Percentiles rank a stretch among this genome's conserved stretches.
These are phyloP conservation scores for Glycine latifolia DNA, from an alignment of 306 rosid genomes.

Conservation along the genomic window DNA sequence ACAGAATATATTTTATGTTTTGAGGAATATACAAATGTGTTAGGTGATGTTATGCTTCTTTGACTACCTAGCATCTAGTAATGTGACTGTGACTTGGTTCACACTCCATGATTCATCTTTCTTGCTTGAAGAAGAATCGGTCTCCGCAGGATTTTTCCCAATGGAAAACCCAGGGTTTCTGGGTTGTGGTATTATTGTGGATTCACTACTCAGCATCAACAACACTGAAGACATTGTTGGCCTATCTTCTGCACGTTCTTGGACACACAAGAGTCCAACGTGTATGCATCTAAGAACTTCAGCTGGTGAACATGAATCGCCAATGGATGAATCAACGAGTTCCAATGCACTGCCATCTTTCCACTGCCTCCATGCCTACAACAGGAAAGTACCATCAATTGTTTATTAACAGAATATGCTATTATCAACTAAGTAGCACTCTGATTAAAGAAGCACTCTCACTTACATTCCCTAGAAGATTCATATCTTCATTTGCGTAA, in stretches of 20 bases:
- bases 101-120: slow-evolving; percentile 67
- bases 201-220: slow-evolving; percentile 76
- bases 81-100: slow-evolving; percentile 80
- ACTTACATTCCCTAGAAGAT: slow-evolving; percentile 70
- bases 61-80: slow-evolving; percentile 69
- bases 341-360: slow-evolving; percentile 65
- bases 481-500: slow-evolving; percentile 57
- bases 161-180: slow-evolving; percentile 74
- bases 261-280: slow-evolving; percentile 66
- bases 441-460: background rate
- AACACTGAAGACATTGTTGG: slow-evolving; percentile 67
- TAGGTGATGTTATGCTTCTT: slow-evolving; percentile 22
- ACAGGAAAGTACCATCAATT: slow-evolving; percentile 36
- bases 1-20: slow-evolving; percentile 7
- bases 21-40: slow-evolving; percentile 39
- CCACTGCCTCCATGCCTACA: slow-evolving; percentile 81
- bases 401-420: slow-evolving; percentile 32
- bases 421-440: slow-evolving; percentile 26
- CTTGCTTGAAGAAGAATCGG: slow-evolving; percentile 69
- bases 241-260: slow-evolving; percentile 67
- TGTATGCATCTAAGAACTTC: slow-evolving; percentile 80
- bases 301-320: slow-evolving; percentile 51
- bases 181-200: slow-evolving; percentile 68
- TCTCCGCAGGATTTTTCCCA: slow-evolving; percentile 56
- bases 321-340: slow-evolving; percentile 61